Conservation (phyloP, 2,329 filamentous ascomycete species). For the Monosporascus sp. region DNA sequence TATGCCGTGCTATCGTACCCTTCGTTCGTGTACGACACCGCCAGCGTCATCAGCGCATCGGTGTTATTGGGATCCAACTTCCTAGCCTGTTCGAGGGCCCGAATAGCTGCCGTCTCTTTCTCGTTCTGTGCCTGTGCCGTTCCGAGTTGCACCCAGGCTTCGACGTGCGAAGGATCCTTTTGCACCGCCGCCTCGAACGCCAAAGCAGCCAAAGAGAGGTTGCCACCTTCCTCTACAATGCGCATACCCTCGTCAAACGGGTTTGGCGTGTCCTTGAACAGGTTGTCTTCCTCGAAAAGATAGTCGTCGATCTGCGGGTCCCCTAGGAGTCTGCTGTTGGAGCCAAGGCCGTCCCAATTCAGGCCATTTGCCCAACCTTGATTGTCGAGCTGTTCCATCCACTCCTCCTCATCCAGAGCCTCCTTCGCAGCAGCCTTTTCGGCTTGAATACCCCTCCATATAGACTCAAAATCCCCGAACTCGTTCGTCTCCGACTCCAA, state of each 20-base stretch:
- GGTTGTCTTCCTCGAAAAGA: slow-evolving; percentile 90
- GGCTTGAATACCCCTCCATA: slow-evolving; percentile 79
- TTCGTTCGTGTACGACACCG: slow-evolving; percentile 97
- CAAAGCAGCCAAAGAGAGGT: slow-evolving; percentile 84
- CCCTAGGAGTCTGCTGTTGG: slow-evolving; percentile 36
- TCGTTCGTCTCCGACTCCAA: slow-evolving; percentile 67
- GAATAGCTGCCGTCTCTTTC: slow-evolving; percentile 93
- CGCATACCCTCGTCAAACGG: slow-evolving; percentile 90
- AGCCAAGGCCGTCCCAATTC: slow-evolving; percentile 54
- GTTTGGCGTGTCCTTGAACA: slow-evolving; percentile 74
- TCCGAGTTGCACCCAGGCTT: slow-evolving; percentile 91
- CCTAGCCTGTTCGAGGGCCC: slow-evolving; percentile 84
- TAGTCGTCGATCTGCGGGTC: slow-evolving; percentile 85
- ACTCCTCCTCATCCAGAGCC: slow-evolving; percentile 55
- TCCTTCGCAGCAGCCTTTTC: slow-evolving; percentile 66
- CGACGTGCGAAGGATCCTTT: slow-evolving; percentile 78
- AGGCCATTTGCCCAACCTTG: slow-evolving; percentile 71
- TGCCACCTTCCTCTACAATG: slow-evolving; percentile 90
- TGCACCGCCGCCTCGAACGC: slow-evolving; percentile 96
- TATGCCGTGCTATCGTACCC: slow-evolving; percentile 97
- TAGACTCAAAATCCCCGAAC: slow-evolving; percentile 83
- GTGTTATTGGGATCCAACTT: slow-evolving; percentile 84
- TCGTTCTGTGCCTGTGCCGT: slow-evolving; percentile 96
- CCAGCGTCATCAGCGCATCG: slow-evolving; percentile 86
- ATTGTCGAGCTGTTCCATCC: slow-evolving; percentile 65